These are phyloP conservation scores for Phytophthora melonis DNA, from an alignment of 352 stramenopile species.

Conservation along the genomic window DNA sequence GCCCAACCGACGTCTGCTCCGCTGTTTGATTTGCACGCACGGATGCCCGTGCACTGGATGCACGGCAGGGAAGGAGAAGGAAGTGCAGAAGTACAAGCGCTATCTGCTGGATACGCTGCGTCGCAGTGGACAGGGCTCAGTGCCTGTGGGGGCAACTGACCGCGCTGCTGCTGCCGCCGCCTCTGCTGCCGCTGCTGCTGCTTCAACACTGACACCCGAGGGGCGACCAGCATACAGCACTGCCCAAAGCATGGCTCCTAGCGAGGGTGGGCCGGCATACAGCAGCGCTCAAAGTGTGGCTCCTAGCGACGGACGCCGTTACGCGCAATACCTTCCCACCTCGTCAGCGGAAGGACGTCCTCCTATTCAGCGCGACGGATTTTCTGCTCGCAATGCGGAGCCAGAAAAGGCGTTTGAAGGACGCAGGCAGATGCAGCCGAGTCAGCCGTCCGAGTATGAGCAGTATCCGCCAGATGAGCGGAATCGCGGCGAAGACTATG, in stretches of 20 bases:
- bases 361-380: slow-evolving; percentile 14
- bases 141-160: slow-evolving; percentile 9
- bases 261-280: slow-evolving; percentile 16
- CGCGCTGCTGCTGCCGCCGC: slow-evolving; percentile 4
- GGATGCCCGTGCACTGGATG: slow-evolving; percentile 73
- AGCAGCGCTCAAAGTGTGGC: slow-evolving; percentile 10
- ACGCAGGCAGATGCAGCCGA: slow-evolving; percentile 19
- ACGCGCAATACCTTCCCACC: slow-evolving; percentile 25
- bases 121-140: slow-evolving; percentile 30
- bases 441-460: slow-evolving; percentile 21
- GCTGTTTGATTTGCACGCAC: slow-evolving; percentile 68
- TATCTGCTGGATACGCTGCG: slow-evolving; percentile 47
- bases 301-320: slow-evolving; percentile 21
- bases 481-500: slow-evolving; percentile 19
- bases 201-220: background rate
- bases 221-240: slow-evolving; percentile 17
- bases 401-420: slow-evolving; percentile 21
- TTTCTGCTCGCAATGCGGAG: slow-evolving; percentile 19
- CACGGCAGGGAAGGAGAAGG: slow-evolving; percentile 37
- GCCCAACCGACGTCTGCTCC: slow-evolving; percentile 68
- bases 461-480: slow-evolving; percentile 13
- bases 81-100: slow-evolving; percentile 50
- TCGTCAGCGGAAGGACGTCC: slow-evolving; percentile 9
- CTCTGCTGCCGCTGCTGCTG: background rate
- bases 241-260: slow-evolving; percentile 13